Evolutionary conservation across 2,329 filamentous ascomycete species (phyloP).

Genomic region (Blastomyces silverae): DNA sequence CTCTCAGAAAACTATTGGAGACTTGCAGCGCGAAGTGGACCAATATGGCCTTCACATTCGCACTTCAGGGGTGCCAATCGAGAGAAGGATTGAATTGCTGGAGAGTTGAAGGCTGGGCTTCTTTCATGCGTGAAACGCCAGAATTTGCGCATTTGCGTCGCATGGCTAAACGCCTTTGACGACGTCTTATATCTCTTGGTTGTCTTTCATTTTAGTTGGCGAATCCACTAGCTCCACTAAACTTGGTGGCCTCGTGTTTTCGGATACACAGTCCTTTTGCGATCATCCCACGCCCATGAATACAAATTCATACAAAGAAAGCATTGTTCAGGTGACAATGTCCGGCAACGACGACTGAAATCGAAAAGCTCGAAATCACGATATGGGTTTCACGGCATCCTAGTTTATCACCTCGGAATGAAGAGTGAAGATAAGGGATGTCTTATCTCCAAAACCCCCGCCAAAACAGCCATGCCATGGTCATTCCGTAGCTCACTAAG

Average conservation of each 20-base stretch:
- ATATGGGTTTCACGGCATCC: background rate
- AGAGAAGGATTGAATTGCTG: background rate
- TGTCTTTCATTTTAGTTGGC: background rate
- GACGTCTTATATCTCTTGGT: background rate
- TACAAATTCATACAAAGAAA: background rate
- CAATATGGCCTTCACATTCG: background rate
- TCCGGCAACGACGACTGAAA: background rate
- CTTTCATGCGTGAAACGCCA: background rate
- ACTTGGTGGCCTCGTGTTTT: background rate
- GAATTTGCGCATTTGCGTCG: background rate
- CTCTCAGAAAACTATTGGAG: slow-evolving; percentile 6
- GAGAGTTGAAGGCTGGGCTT: background rate
- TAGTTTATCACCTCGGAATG: background rate
- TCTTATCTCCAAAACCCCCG: background rate
- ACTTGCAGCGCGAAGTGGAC: slow-evolving; percentile 2
- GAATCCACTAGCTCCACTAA: background rate
- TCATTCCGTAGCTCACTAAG: background rate
- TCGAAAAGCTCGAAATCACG: too few relatives aligned
- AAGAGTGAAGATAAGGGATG: background rate
- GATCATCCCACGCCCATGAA: background rate
- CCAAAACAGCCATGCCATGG: background rate
- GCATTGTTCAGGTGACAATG: background rate
- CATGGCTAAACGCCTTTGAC: background rate
- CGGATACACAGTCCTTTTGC: background rate
- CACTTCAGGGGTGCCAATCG: background rate